Evolutionary conservation across 345 rosid genomes (phyloP).

Genomic region (Gossypium arboreum): DNA sequence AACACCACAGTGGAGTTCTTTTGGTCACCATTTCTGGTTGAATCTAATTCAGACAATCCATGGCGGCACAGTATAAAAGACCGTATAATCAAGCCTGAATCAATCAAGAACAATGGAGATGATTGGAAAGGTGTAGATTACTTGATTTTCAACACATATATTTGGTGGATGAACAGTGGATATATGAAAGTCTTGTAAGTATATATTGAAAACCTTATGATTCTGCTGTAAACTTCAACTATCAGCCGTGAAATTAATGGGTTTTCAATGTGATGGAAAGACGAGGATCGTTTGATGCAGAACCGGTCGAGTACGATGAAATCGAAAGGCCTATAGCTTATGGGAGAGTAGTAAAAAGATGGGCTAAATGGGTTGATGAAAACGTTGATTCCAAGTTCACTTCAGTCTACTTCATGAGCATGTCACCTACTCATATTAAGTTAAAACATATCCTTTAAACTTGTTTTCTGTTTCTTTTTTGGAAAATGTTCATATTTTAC

Average conservation of each 20-base stretch:
- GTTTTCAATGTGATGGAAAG: conserved; percentile 20
- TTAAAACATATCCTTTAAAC: conserved; percentile 11
- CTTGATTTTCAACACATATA: conserved; percentile 58
- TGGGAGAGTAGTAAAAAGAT: conserved; percentile 49
- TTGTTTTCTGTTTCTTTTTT: background rate
- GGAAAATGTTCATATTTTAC: background rate
- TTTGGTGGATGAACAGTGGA: conserved; percentile 55
- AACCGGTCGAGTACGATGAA: conserved; percentile 53
- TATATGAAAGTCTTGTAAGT: conserved; percentile 53
- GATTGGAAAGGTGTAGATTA: conserved; percentile 52
- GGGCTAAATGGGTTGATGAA: conserved; percentile 67
- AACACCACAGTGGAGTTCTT: conserved; percentile 53
- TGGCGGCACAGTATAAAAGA: conserved; percentile 37
- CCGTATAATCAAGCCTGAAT: conserved; percentile 42
- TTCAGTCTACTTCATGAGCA: conserved; percentile 31
- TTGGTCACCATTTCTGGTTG: conserved; percentile 70
- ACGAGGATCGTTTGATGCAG: conserved; percentile 54
- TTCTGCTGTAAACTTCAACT: background rate
- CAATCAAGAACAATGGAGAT: conserved; percentile 54
- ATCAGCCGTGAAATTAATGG: background rate
- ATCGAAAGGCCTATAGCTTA: conserved; percentile 40
- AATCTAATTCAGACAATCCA: conserved; percentile 63
- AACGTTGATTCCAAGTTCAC: conserved; percentile 43
- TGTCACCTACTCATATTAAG: conserved; percentile 56
- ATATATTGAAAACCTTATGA: background rate